Conservation (phyloP, 1,139 yeast genomes). For the Lodderomyces oxycetoniae region DNA sequence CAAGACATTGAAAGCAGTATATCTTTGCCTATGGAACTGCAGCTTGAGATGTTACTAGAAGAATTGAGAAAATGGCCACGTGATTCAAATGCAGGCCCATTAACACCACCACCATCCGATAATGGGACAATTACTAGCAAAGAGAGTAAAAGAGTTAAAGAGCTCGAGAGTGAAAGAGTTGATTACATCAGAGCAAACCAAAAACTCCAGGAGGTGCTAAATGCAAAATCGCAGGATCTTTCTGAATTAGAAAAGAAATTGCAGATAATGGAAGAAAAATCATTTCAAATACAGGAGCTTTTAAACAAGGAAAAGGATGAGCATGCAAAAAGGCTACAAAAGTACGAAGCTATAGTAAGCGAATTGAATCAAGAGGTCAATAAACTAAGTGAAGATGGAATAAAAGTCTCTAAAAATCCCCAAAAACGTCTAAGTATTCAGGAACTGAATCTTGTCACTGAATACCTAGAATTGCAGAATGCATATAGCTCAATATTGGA, state of each 20-base stretch:
- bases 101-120: too few relatives aligned
- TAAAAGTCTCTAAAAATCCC: background rate
- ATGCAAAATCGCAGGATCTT: too few relatives aligned
- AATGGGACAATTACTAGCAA: too few relatives aligned
- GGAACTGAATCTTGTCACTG: conserved; percentile 6
- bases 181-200: too few relatives aligned
- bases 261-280: background rate
- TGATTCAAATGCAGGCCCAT: too few relatives aligned
- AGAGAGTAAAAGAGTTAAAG: too few relatives aligned
- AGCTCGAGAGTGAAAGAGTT: too few relatives aligned
- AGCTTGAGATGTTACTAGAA: conserved; percentile 12
- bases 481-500: conserved; percentile 7
- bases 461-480: conserved; percentile 10
- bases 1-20: conserved; percentile 9
- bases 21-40: conserved; percentile 15
- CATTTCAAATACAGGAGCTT: background rate
- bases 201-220: too few relatives aligned
- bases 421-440: background rate
- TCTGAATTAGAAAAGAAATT: background rate
- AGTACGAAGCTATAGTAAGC: background rate
- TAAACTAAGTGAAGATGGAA: background rate
- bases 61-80: too few relatives aligned
- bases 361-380: background rate
- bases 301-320: background rate
- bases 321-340: background rate